These are phyloP conservation scores for Citrus maxima DNA, from an alignment of 345 rosid genomes.

Conservation along the genomic window DNA sequence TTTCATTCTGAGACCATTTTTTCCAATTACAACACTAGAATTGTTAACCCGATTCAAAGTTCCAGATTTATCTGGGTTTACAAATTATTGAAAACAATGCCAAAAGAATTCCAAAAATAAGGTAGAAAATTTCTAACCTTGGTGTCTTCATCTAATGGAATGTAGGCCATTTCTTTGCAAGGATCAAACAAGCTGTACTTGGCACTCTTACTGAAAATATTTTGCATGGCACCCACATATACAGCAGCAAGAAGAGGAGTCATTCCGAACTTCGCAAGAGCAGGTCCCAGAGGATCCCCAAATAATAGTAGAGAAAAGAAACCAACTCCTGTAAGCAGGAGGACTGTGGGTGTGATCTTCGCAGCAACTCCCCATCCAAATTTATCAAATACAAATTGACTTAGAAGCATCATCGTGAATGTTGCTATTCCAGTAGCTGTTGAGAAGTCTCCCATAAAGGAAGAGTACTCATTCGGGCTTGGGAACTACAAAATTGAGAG, in stretches of 20 bases:
- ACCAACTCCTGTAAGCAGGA: conserved; percentile 83
- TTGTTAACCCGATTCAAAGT: not conserved
- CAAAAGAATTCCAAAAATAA: not conserved
- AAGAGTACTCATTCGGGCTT: conserved; percentile 94
- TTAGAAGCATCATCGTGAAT: conserved; percentile 91
- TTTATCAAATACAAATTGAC: conserved; percentile 76
- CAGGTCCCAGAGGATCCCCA: conserved; percentile 70
- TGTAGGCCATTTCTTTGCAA: conserved; percentile 99
- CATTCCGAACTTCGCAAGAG: conserved; percentile 75
- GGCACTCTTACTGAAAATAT: conserved; percentile 99
- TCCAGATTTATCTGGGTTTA: not conserved
- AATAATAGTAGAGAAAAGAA: conserved; percentile 86
- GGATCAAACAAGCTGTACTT: conserved; percentile 98
- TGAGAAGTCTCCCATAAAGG: conserved; percentile 99
- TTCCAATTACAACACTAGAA: not conserved
- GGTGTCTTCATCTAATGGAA: conserved; percentile 94
- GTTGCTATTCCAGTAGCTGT: conserved; percentile 89
- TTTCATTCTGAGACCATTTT: not conserved
- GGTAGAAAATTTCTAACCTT: conserved; percentile 48
- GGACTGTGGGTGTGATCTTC: conserved; percentile 81
- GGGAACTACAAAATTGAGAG: conserved; percentile 62
- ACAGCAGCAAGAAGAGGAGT: conserved; percentile 98
- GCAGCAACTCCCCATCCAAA: conserved; percentile 99
- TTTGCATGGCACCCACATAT: conserved; percentile 94
- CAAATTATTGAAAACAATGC: not conserved